Conservation (phyloP, 768 basidiomycete species). For the Hebeloma cylindrosporum region DNA sequence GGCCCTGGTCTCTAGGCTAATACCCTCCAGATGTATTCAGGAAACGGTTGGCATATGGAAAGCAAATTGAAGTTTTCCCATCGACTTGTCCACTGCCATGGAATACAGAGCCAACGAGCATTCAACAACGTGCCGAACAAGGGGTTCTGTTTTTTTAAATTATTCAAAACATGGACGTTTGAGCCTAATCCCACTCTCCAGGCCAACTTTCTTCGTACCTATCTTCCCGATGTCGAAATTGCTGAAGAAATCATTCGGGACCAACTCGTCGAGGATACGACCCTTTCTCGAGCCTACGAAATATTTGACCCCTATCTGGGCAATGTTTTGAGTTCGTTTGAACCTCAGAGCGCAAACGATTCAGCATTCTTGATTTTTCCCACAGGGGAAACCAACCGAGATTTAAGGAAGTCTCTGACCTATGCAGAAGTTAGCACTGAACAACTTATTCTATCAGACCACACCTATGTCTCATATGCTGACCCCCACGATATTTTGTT, state of each 20-base stretch:
- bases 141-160: constrained; percentile 45
- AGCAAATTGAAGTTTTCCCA: constrained; percentile 53
- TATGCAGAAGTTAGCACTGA: not conserved
- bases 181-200: constrained; percentile 28
- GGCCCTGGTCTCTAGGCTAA: not conserved
- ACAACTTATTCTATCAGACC: constrained; percentile 36
- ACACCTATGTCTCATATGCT: constrained; percentile 42
- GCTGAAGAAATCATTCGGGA: constrained; percentile 63
- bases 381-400: constrained; percentile 55
- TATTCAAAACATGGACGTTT: not conserved
- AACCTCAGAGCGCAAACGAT: constrained; percentile 17
- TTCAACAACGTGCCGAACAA: constrained; percentile 60
- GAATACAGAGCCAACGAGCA: constrained; percentile 29
- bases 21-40: constrained; percentile 7
- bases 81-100: constrained; percentile 46
- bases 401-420: constrained; percentile 54
- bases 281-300: constrained; percentile 31
- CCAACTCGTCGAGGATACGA: constrained; percentile 49
- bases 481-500: constrained; percentile 30
- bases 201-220: constrained; percentile 71
- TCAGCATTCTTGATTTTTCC: constrained; percentile 53
- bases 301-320: constrained; percentile 60
- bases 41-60: constrained; percentile 21
- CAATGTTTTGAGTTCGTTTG: constrained; percentile 48
- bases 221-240: constrained; percentile 75